Evolutionary conservation across 1,284 basidiomycete species (phyloP).

Genomic region (Austroboletus niveus): DNA sequence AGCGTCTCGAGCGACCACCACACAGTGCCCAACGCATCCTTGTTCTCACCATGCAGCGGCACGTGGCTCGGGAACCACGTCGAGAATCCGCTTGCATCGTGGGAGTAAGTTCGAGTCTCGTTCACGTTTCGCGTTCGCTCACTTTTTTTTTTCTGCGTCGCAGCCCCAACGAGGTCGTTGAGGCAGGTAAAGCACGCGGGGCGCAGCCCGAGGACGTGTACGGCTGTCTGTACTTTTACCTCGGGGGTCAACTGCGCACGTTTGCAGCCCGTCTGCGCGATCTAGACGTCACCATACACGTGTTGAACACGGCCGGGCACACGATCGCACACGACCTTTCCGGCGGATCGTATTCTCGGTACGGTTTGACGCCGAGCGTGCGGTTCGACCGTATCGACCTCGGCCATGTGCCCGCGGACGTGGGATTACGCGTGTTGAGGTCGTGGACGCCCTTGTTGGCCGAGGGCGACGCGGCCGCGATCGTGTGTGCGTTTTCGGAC

Average conservation of each 20-base stretch:
- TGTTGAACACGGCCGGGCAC: conserved; percentile 26
- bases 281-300: conserved; percentile 32
- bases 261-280: conserved; percentile 35
- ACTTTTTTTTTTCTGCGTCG: background rate
- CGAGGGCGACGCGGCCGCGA: conserved; percentile 21
- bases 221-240: conserved; percentile 45
- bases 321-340: conserved; percentile 23
- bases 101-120: conserved; percentile 37
- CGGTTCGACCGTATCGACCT: conserved; percentile 43
- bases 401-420: conserved; percentile 35
- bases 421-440: conserved; percentile 29
- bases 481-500: conserved; percentile 42
- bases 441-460: conserved; percentile 37
- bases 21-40: conserved; percentile 35
- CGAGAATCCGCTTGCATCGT: conserved; percentile 37
- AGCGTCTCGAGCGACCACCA: conserved; percentile 36
- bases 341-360: conserved; percentile 12
- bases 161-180: conserved; percentile 27
- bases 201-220: conserved; percentile 39
- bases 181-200: conserved; percentile 34
- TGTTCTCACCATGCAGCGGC: conserved; percentile 33
- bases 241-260: conserved; percentile 36
- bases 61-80: conserved; percentile 31
- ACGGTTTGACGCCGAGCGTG: conserved; percentile 22
- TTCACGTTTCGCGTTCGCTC: background rate